Conservation (phyloP, 768 basidiomycete species). For the Panus rudis region DNA sequence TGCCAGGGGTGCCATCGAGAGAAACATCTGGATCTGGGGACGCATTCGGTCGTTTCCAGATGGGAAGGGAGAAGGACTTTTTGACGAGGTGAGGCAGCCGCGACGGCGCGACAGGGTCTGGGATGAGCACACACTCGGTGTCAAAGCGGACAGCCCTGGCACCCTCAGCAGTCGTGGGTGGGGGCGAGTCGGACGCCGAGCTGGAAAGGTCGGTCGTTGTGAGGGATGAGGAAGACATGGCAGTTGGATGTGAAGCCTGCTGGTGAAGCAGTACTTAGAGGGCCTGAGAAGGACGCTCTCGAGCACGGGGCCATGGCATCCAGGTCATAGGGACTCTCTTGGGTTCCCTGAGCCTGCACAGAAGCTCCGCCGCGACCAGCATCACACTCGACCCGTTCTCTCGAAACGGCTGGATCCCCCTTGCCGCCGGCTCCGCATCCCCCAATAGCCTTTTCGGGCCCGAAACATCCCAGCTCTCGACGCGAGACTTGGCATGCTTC, state of each 20-base stretch:
- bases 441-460: background rate
- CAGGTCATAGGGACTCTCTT: background rate
- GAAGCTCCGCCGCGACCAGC: background rate
- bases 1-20: conserved; percentile 10
- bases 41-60: conserved; percentile 46
- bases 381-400: too few species aligned
- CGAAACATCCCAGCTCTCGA: too few species aligned
- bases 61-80: conserved; percentile 61
- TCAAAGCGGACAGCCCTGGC: conserved; percentile 82
- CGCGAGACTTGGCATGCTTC: too few species aligned
- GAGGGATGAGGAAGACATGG: background rate
- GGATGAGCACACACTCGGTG: conserved; percentile 67
- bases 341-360: background rate
- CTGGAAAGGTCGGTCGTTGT: too few species aligned
- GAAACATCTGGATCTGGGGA: conserved; percentile 14
- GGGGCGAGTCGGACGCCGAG: too few species aligned
- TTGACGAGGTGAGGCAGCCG: conserved; percentile 48
- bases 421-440: background rate
- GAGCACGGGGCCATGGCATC: background rate
- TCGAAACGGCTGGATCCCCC: too few species aligned
- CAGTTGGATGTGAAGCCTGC: too few species aligned
- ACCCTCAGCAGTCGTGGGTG: too few species aligned
- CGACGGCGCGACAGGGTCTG: conserved; percentile 37
- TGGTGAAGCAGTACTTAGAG: background rate
- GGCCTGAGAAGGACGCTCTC: background rate